phyloP scores from a whole-genome alignment of 2,329 filamentous ascomycete genomes.

The Magnaporthales sp. region DNA sequence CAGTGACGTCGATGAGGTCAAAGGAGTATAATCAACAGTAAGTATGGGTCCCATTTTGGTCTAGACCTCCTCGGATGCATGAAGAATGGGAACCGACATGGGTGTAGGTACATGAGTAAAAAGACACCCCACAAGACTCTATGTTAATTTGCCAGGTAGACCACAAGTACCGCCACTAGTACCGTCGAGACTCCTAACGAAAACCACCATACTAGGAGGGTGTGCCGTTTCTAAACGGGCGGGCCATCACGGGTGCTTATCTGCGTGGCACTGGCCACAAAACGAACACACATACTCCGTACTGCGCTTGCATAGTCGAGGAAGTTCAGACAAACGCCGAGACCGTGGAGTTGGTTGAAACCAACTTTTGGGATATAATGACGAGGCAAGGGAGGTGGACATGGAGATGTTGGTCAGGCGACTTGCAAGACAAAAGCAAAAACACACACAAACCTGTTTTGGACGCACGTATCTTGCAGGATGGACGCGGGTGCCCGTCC shows the following conservation, averaged over 20 bases:
- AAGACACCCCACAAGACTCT: background rate
- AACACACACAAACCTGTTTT: background rate
- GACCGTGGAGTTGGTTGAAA: background rate
- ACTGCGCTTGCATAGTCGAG: background rate
- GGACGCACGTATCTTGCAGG: background rate
- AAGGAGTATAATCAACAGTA: background rate
- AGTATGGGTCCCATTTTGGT: background rate
- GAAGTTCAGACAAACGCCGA: background rate
- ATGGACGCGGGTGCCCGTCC: background rate
- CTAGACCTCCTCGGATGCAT: background rate
- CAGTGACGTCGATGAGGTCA: slow-evolving; percentile 3
- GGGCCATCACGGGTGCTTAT: background rate
- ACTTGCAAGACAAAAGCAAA: background rate
- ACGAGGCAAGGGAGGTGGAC: background rate
- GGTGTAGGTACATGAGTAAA: background rate
- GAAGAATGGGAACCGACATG: background rate
- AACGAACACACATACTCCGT: background rate
- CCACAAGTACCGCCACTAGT: background rate
- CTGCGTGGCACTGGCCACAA: background rate
- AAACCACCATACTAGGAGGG: background rate
- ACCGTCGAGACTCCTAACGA: background rate
- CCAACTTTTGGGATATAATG: slow-evolving; percentile 2
- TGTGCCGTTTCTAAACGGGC: background rate
- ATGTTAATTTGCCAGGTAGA: background rate
- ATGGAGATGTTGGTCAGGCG: background rate